Conservation (phyloP, 768 basidiomycete species). For the Leccinum truebloodii region DNA sequence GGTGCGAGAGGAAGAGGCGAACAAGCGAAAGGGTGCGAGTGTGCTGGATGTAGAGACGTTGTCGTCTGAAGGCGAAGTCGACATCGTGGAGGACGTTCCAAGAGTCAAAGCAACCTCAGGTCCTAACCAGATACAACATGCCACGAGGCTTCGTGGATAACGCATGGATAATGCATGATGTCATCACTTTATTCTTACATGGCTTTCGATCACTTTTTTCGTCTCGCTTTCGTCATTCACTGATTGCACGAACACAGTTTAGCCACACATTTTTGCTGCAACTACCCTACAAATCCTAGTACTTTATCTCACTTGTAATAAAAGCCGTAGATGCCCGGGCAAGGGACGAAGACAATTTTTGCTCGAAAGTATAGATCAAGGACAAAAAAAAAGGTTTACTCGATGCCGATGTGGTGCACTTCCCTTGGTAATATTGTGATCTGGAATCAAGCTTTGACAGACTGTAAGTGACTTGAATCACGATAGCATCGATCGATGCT, state of each 20-base stretch:
- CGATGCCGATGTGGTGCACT: background rate
- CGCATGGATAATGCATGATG: conserved; percentile 8
- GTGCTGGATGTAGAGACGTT: conserved; percentile 17
- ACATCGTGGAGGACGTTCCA: conserved; percentile 37
- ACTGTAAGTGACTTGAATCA: too few relatives aligned
- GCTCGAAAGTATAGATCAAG: background rate
- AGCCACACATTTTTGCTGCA: conserved; percentile 1
- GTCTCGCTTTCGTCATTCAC: conserved; percentile 5
- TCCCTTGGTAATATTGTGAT: background rate
- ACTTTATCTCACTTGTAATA: conserved; percentile 17
- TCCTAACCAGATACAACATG: conserved; percentile 12
- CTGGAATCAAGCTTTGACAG: background rate
- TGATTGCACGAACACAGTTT: conserved; percentile 3
- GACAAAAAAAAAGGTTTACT: background rate
- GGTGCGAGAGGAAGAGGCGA: conserved; percentile 38
- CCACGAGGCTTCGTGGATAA: conserved; percentile 27
- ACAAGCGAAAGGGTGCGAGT: conserved; percentile 29
- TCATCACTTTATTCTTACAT: background rate
- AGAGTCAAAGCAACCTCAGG: conserved; percentile 10
- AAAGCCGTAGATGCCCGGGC: background rate
- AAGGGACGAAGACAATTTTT: background rate
- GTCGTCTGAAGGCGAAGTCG: conserved; percentile 43
- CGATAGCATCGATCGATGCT: background rate
- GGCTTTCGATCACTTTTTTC: conserved; percentile 8
- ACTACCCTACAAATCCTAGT: conserved; percentile 24